These are phyloP conservation scores for Orbilia javanica DNA, from an alignment of 2,329 filamentous ascomycete species.

Conservation along the genomic window DNA sequence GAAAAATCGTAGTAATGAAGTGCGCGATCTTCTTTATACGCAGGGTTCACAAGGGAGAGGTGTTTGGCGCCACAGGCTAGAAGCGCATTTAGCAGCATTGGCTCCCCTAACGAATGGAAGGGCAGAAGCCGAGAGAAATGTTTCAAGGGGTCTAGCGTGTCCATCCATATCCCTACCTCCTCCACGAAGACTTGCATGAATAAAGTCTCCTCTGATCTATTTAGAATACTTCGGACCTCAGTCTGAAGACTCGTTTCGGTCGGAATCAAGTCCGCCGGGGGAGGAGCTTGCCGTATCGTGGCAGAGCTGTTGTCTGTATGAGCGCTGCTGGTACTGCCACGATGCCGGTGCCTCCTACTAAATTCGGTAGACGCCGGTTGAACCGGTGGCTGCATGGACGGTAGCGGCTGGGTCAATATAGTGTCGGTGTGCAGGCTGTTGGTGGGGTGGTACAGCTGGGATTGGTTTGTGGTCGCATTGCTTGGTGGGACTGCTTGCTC, in stretches of 20 bases:
- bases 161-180: constrained; percentile 94
- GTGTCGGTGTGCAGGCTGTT: constrained; percentile 19
- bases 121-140: constrained; percentile 89
- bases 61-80: constrained; percentile 89
- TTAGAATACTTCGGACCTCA: constrained; percentile 74
- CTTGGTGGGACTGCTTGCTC: constrained; percentile 65
- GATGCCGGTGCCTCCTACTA: constrained; percentile 56
- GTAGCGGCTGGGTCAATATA: constrained; percentile 46
- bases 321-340: constrained; percentile 58
- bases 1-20: constrained; percentile 87
- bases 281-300: constrained; percentile 58
- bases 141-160: constrained; percentile 85
- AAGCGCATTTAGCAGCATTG: constrained; percentile 89
- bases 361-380: constrained; percentile 32
- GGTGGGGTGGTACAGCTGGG: constrained; percentile 53
- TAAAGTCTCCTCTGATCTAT: constrained; percentile 80
- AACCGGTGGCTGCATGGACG: constrained; percentile 45
- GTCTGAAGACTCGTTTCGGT: constrained; percentile 65
- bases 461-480: constrained; percentile 62
- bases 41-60: constrained; percentile 77
- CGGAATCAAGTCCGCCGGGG: constrained; percentile 61
- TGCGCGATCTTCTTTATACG: constrained; percentile 81
- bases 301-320: constrained; percentile 56
- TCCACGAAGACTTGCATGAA: constrained; percentile 94
- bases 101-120: constrained; percentile 82